Percentiles rank a stretch among this genome's conserved stretches.
phyloP scores from a whole-genome alignment of 108 stramenopile species.

The Cyclotella baltica region DNA sequence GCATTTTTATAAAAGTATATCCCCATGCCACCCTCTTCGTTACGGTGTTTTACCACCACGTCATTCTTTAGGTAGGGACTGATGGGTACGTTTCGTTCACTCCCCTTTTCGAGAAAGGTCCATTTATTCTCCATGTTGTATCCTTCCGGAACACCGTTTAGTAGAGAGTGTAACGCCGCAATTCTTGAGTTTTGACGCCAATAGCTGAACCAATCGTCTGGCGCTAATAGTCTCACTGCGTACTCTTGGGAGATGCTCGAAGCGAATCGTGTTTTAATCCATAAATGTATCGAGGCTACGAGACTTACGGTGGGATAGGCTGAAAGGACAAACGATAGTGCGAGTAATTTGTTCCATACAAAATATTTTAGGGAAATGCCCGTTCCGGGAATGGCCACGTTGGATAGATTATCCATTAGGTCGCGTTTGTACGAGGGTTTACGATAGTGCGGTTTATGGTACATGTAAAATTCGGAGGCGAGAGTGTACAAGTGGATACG shows the following conservation, averaged over 20 bases:
- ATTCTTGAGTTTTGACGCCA: slow-evolving; percentile 97
- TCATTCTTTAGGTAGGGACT: slow-evolving; percentile 88
- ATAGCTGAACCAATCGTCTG: slow-evolving; percentile 96
- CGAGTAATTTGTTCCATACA: slow-evolving; percentile 52
- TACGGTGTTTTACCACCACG: slow-evolving; percentile 96
- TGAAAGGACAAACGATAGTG: slow-evolving; percentile 70
- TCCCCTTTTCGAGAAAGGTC: slow-evolving; percentile 92
- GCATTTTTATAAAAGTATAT: slow-evolving; percentile 97
- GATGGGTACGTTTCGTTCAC: slow-evolving; percentile 85
- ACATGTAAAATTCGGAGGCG: slow-evolving; percentile 90
- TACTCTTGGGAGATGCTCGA: slow-evolving; percentile 71
- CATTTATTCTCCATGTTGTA: slow-evolving; percentile 98
- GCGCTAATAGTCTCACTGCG: slow-evolving; percentile 84
- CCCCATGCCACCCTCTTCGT: slow-evolving; percentile 98
- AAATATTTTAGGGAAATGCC: slow-evolving; percentile 88
- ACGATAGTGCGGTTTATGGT: slow-evolving; percentile 95
- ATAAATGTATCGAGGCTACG: slow-evolving; percentile 71
- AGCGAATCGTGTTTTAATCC: slow-evolving; percentile 57
- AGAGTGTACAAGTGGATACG: slow-evolving; percentile 91
- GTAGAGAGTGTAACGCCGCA: slow-evolving; percentile 90
- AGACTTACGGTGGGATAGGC: slow-evolving; percentile 82
- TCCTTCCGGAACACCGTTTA: slow-evolving; percentile 77
- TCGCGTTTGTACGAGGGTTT: slow-evolving; percentile 88
- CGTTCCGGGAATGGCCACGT: slow-evolving; percentile 98
- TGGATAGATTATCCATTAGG: slow-evolving; percentile 91